Base-by-base conservation (phyloP, 2,329 filamentous ascomycete genomes). In the Bipolaris bicolor region DNA sequence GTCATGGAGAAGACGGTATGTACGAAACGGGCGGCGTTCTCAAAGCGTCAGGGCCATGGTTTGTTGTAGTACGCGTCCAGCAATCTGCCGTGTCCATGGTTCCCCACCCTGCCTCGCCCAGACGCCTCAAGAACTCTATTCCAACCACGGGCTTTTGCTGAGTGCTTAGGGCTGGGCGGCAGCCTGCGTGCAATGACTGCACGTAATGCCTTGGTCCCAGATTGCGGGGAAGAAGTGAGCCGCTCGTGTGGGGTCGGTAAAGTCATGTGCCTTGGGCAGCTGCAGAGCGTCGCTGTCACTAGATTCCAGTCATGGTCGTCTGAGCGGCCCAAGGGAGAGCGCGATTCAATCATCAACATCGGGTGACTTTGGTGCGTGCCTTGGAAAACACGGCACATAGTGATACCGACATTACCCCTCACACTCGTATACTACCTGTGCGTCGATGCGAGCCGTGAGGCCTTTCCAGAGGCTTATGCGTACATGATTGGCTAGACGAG, bases 171-270 rank as follows among this genome's bases (percentile, higher is more conserved):
- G 36, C 18, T 31, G 20, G 43, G 34, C 31, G 18, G 41, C 24
- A 29, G 40, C 15, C 44, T 41, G 24, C 5, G 22, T 50, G 37
- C 29, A 22, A 47, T 52, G 22, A 54, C 49, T 58, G 49, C 54
- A 43, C 31, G 36, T 22, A 51, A 50, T 44, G 20, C 53, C 34
- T 33, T 52, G 40, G 34, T 41, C 50, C 54, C 55, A 52, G 47
- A 48, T 41, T 58, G 49, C 46, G 54, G 57, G 57, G 49, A 39
- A 33, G 36, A 39, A 36, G 43, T 52, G 36, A 55, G 22, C 58
- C 55, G 16, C 33, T 44, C 41, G 46, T 50, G 37, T 51, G 55
- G 58, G 36, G 48, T 39, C 44, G 48, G 48, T 16, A 33, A 39
- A 47, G 26, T 51, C 51, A 57, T 39, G 49, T 24, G 53, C 33